Evolutionary conservation across 129 eudicot species (phyloP).

Genomic region (Centella asiatica): DNA sequence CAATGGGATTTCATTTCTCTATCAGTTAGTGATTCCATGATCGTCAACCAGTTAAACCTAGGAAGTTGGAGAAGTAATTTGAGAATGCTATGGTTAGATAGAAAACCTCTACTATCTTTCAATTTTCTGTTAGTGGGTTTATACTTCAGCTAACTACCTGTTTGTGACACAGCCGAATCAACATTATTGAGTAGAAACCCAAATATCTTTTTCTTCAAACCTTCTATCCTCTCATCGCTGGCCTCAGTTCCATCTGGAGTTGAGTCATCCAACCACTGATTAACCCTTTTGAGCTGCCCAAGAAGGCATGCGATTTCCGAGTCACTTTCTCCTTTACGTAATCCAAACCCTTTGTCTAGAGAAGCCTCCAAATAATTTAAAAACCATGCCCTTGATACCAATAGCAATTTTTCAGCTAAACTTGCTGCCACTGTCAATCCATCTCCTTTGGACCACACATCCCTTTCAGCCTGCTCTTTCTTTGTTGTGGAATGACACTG

Average conservation of each 20-base stretch:
- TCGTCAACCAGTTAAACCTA: not conserved
- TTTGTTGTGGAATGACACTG: conserved; percentile 15
- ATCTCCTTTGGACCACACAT: conserved; percentile 35
- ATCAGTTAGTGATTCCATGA: not conserved
- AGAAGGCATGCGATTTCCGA: conserved; percentile 34
- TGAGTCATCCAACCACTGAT: conserved; percentile 54
- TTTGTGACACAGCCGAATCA: conserved; percentile 26
- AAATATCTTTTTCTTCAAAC: conserved; percentile 48
- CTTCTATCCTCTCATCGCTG: conserved; percentile 56
- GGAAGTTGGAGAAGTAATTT: not conserved
- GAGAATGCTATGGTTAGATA: not conserved
- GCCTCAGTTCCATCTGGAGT: conserved; percentile 17
- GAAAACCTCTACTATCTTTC: not conserved
- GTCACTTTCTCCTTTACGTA: conserved; percentile 29
- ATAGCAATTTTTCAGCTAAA: conserved; percentile 49
- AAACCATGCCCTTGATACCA: conserved; percentile 52
- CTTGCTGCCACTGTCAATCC: conserved; percentile 41
- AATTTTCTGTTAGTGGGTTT: conserved; percentile 28
- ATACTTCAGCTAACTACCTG: conserved; percentile 28
- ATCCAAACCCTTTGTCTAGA: conserved; percentile 36
- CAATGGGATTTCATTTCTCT: not conserved
- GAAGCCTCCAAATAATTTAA: conserved; percentile 55
- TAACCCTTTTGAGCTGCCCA: conserved; percentile 67
- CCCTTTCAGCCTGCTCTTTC: conserved; percentile 20
- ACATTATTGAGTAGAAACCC: conserved; percentile 58